Evolutionary conservation across 1,139 yeast species (phyloP).

Genomic region (Zygoascus hellenicus): DNA sequence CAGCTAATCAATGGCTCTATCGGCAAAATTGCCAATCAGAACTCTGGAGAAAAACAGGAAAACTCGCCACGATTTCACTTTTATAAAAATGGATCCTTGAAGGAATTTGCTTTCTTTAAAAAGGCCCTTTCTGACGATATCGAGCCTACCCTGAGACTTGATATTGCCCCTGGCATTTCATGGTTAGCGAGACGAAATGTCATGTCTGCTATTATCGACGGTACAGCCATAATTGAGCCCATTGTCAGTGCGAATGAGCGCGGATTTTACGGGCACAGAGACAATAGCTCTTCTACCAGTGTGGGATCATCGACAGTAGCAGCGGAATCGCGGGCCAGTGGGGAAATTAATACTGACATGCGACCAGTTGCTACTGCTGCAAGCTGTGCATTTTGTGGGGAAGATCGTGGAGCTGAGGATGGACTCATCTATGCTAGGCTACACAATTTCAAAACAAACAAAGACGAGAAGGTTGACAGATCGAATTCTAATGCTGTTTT

Average conservation of each 20-base stretch:
- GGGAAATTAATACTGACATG: slow-evolving; percentile 25
- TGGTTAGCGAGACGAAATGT: slow-evolving; percentile 56
- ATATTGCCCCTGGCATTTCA: slow-evolving; percentile 54
- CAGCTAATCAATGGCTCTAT: not conserved
- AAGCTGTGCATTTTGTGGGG: slow-evolving; percentile 82
- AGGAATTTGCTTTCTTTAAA: slow-evolving; percentile 58
- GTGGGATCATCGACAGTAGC: not conserved
- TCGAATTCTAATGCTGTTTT: not conserved
- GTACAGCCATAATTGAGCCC: slow-evolving; percentile 80
- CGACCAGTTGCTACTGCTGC: slow-evolving; percentile 70
- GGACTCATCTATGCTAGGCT: slow-evolving; percentile 66
- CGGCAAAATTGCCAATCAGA: not conserved
- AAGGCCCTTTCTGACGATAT: slow-evolving; percentile 69
- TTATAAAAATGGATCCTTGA: slow-evolving; percentile 31
- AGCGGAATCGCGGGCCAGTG: not conserved
- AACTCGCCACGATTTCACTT: slow-evolving; percentile 8
- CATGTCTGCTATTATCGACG: slow-evolving; percentile 66
- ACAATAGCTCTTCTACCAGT: not conserved
- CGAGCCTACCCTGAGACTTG: slow-evolving; percentile 62
- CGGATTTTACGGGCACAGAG: slow-evolving; percentile 23
- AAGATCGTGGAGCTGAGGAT: slow-evolving; percentile 57
- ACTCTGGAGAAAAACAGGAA: slow-evolving; percentile 2
- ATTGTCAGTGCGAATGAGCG: slow-evolving; percentile 72
- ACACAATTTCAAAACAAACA: slow-evolving; percentile 49
- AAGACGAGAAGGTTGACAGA: slow-evolving; percentile 2